These are phyloP conservation scores for Cryptosporidium canis DNA, from an alignment of 169 alveolate genomes.

Conservation along the genomic window DNA sequence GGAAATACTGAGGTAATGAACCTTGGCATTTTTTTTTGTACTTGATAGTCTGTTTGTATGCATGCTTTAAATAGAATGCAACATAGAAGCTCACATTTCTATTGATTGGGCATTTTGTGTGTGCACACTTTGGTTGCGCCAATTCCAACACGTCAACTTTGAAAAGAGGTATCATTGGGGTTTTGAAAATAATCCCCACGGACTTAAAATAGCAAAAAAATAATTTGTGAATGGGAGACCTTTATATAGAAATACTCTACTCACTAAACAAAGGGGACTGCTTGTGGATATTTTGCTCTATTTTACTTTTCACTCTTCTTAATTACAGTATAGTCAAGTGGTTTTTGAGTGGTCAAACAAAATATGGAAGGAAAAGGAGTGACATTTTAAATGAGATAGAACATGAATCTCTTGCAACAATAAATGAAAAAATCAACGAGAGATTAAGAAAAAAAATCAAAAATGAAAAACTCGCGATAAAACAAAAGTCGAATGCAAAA, in stretches of 20 bases:
- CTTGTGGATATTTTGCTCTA: background rate
- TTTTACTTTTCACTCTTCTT: background rate
- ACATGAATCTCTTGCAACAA: background rate
- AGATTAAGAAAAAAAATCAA: background rate
- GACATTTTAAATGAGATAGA: background rate
- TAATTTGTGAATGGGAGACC: background rate
- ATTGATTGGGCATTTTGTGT: background rate
- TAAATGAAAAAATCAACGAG: background rate
- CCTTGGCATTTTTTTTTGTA: background rate
- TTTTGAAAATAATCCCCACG: background rate
- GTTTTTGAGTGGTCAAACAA: background rate
- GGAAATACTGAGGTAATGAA: background rate
- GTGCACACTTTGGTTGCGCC: slow-evolving; percentile 61
- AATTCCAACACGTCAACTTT: background rate
- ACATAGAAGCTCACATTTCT: background rate
- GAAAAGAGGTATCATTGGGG: background rate
- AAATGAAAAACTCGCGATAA: slow-evolving; percentile 7
- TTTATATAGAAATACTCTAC: background rate
- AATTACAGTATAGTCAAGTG: background rate
- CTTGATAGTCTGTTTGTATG: background rate
- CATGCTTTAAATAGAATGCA: slow-evolving; percentile 7
- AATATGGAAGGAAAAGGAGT: background rate
- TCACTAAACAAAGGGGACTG: slow-evolving; percentile 23
- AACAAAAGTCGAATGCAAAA: slow-evolving; percentile 34
- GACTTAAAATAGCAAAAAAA: background rate